These are phyloP conservation scores for Biscogniauxia mediterranea DNA, from an alignment of 2,329 filamentous ascomycete species.

Conservation along the genomic window DNA sequence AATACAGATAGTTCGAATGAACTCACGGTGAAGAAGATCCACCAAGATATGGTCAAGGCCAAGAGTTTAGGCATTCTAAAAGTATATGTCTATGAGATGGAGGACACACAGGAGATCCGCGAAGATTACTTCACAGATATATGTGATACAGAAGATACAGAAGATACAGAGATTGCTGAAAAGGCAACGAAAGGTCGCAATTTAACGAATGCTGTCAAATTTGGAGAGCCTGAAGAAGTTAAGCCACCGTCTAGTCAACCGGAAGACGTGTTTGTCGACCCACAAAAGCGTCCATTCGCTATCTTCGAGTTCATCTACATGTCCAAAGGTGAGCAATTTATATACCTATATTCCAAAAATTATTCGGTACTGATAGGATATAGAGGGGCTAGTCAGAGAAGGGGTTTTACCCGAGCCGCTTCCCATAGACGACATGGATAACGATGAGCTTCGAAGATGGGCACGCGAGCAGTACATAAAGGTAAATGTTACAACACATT, in stretches of 20 bases:
- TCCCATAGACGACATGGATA: background rate
- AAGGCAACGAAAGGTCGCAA: background rate
- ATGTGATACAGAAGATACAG: background rate
- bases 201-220: background rate
- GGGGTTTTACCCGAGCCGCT: background rate
- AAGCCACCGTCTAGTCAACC: background rate
- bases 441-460: background rate
- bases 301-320: constrained; percentile 10
- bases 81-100: constrained; percentile 1
- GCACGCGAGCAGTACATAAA: background rate
- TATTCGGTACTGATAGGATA: background rate
- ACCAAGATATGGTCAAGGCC: background rate
- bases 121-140: background rate
- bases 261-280: constrained; percentile 3
- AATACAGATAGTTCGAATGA: background rate
- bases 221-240: background rate
- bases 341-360: background rate
- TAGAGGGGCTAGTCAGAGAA: background rate
- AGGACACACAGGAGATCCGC: background rate
- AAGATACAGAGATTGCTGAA: background rate
- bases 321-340: constrained; percentile 4
- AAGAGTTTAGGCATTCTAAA: background rate
- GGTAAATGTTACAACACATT: background rate
- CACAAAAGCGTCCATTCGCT: constrained; percentile 3
- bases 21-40: background rate